Evolutionary conservation across 306 rosid species (phyloP).

Genomic region (Trifolium repens): DNA sequence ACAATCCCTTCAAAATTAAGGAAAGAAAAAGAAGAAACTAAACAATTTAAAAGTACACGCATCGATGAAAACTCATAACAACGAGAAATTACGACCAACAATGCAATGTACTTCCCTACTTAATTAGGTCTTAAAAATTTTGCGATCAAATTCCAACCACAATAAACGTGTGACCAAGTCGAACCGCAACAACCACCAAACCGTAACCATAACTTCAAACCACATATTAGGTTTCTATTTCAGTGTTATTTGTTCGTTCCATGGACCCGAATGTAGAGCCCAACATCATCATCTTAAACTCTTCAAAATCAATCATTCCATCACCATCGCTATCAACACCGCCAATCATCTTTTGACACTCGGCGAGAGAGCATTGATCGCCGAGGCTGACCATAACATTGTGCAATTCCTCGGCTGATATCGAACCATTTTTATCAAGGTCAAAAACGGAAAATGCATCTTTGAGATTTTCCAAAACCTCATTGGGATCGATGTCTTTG

Average conservation of each 20-base stretch:
- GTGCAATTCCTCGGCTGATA: slow-evolving; percentile 82
- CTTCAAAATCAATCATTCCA: slow-evolving; percentile 86
- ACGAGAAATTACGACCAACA: not conserved
- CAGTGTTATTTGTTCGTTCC: slow-evolving; percentile 3
- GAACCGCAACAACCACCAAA: not conserved
- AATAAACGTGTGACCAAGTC: not conserved
- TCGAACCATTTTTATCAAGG: slow-evolving; percentile 82
- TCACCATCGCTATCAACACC: slow-evolving; percentile 88
- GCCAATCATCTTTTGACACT: slow-evolving; percentile 81
- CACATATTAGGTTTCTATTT: slow-evolving; percentile 1
- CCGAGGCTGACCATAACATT: slow-evolving; percentile 76
- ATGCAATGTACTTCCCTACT: not conserved
- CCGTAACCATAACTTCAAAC: not conserved
- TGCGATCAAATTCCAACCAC: slow-evolving; percentile 10
- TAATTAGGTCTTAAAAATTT: not conserved
- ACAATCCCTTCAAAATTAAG: not conserved
- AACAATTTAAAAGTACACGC: not conserved
- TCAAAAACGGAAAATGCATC: slow-evolving; percentile 91
- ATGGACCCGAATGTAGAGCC: slow-evolving; percentile 49
- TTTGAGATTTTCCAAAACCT: slow-evolving; percentile 71
- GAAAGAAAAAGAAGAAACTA: slow-evolving; percentile 7
- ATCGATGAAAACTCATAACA: not conserved
- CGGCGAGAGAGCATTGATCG: slow-evolving; percentile 79
- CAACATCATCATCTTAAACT: slow-evolving; percentile 91
- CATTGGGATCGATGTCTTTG: slow-evolving; percentile 74